phyloP scores from a whole-genome alignment of 805 yeast genomes.

The Debaryomyces castellii region DNA sequence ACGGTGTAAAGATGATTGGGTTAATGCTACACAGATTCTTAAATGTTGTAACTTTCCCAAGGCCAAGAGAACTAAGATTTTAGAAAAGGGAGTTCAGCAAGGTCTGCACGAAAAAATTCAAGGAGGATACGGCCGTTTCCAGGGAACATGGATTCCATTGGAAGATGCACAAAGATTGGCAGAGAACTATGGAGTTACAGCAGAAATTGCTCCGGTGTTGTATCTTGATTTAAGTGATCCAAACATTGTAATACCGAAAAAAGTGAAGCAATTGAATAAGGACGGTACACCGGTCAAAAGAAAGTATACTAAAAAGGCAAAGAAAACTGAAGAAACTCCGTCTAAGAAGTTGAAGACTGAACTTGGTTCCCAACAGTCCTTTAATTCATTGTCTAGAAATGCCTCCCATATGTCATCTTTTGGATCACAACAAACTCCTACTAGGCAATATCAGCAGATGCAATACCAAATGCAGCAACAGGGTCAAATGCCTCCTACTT shows the following conservation, averaged over 20 bases:
- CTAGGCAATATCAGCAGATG: slow-evolving; percentile 58
- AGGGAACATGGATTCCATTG: slow-evolving; percentile 95
- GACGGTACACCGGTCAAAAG: slow-evolving; percentile 44
- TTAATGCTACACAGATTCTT: slow-evolving; percentile 92
- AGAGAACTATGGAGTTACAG: slow-evolving; percentile 36
- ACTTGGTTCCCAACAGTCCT: slow-evolving; percentile 10
- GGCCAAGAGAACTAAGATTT: slow-evolving; percentile 87
- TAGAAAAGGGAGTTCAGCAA: slow-evolving; percentile 89
- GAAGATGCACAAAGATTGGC: slow-evolving; percentile 58
- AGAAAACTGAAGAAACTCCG: slow-evolving; percentile 58
- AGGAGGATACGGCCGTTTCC: slow-evolving; percentile 96
- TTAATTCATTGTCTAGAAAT: slow-evolving; percentile 11
- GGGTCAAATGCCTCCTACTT: slow-evolving; percentile 26
- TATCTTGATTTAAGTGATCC: slow-evolving; percentile 38
- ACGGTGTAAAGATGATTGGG: slow-evolving; percentile 89
- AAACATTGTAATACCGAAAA: slow-evolving; percentile 32
- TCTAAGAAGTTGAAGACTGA: slow-evolving; percentile 44
- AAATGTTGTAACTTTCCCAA: slow-evolving; percentile 94
- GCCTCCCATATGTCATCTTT: slow-evolving; percentile 7
- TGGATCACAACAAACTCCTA: slow-evolving; percentile 47
- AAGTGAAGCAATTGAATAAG: slow-evolving; percentile 31
- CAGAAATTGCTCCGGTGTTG: slow-evolving; percentile 42
- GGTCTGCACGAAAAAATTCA: slow-evolving; percentile 91
- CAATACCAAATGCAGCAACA: slow-evolving; percentile 35
- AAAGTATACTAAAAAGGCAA: slow-evolving; percentile 55